These are phyloP conservation scores for Allium sativum DNA, from an alignment of 106 monocot genomes.

Conservation along the genomic window DNA sequence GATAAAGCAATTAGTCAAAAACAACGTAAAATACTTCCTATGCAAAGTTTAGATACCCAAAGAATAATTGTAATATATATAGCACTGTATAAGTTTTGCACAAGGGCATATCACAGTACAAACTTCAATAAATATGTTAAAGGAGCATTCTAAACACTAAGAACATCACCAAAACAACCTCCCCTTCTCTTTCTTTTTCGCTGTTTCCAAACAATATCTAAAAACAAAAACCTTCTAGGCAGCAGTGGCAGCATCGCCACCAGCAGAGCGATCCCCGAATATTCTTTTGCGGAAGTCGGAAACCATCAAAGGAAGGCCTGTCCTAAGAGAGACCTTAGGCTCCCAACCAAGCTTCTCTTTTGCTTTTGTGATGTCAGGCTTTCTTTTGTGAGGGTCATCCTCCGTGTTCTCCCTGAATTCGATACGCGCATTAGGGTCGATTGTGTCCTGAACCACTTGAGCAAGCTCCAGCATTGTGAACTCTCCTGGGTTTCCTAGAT, in stretches of 20 bases:
- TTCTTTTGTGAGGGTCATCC: constrained; percentile 90
- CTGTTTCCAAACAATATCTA: no score
- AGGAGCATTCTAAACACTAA: no score
- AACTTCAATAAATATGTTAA: no score
- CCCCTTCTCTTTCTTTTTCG: no score
- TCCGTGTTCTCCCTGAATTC: constrained; percentile 69
- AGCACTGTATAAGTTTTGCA: no score
- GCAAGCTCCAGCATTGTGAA: constrained; percentile 98
- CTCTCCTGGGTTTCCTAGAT: constrained; percentile 92
- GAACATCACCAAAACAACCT: no score
- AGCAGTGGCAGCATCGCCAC: not conserved
- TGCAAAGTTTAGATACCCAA: no score
- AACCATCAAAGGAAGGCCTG: constrained; percentile 85
- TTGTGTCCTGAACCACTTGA: constrained; percentile 81
- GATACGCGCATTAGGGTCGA: constrained; percentile 72
- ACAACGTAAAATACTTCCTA: no score
- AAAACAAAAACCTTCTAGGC: not conserved
- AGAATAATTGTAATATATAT: no score
- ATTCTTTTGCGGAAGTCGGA: constrained; percentile 73
- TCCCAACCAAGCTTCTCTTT: constrained; percentile 80
- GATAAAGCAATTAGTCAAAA: no score
- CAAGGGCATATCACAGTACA: no score
- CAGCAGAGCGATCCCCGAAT: constrained; percentile 2
- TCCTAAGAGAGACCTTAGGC: constrained; percentile 52
- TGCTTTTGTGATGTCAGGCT: constrained; percentile 74